Conservation (phyloP, 257 asterid species). For the Leptodermis oblonga region DNA sequence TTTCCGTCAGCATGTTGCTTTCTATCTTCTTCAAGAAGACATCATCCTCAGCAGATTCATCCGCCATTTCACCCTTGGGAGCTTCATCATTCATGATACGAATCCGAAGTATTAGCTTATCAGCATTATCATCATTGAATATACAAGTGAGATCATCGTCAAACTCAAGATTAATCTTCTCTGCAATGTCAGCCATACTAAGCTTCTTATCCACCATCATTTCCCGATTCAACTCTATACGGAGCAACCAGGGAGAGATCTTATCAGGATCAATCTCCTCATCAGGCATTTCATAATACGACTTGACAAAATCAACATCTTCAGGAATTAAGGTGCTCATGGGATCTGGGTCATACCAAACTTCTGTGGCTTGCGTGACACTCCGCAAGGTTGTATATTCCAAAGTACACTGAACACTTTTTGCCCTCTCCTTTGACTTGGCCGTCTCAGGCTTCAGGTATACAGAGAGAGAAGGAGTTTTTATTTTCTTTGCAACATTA, state of each 20-base stretch:
- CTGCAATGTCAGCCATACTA: slow-evolving; percentile 99
- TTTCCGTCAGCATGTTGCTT: slow-evolving; percentile 96
- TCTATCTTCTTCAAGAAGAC: slow-evolving; percentile 96
- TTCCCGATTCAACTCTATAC: slow-evolving; percentile 88
- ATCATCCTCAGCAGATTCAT: slow-evolving; percentile 96
- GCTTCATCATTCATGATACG: slow-evolving; percentile 99
- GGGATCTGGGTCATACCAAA: slow-evolving; percentile 98
- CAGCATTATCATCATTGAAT: slow-evolving; percentile 97
- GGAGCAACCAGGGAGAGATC: slow-evolving; percentile 99
- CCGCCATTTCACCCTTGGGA: slow-evolving; percentile 81
- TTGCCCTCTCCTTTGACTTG: slow-evolving; percentile 84
- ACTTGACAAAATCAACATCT: slow-evolving; percentile 89
- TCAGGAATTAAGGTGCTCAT: slow-evolving; percentile 86
- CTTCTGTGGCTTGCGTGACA: slow-evolving; percentile 98
- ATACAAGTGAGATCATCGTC: slow-evolving; percentile 91
- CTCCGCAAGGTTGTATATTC: slow-evolving; percentile 94
- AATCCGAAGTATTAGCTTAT: slow-evolving; percentile 90
- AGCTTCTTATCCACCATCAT: slow-evolving; percentile 99
- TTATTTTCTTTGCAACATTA: slow-evolving; percentile 94
- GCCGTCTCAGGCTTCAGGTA: slow-evolving; percentile 74
- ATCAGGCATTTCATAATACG: slow-evolving; percentile 97
- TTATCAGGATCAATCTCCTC: slow-evolving; percentile 95
- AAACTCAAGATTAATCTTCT: slow-evolving; percentile 84
- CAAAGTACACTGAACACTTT: slow-evolving; percentile 94
- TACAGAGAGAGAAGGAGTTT: slow-evolving; percentile 96